Evolutionary conservation across 192 early-diverging fungal species (phyloP).

Genomic region (Anaeromyces robustus): DNA sequence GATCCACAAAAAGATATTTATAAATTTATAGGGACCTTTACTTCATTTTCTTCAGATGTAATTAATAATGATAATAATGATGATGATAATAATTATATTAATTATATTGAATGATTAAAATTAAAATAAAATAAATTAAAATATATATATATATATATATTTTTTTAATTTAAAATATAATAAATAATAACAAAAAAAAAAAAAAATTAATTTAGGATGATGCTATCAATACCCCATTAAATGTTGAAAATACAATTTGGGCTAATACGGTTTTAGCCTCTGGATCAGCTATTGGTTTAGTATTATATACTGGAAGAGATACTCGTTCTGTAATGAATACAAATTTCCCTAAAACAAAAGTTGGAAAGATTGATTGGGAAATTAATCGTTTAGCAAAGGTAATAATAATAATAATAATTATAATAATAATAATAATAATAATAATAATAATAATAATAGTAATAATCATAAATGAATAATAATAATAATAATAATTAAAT

Average conservation of each 20-base stretch:
- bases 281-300: conserved; percentile 67
- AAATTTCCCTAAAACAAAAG: conserved; percentile 75
- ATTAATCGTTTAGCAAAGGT: conserved; percentile 54
- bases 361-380: conserved; percentile 76
- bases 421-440: too few species aligned
- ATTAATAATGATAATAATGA: too few species aligned
- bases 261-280: conserved; percentile 89
- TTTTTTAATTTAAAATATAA: too few species aligned
- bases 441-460: too few species aligned
- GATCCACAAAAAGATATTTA: conserved; percentile 89
- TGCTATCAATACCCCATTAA: conserved; percentile 47
- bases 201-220: conserved; percentile 4
- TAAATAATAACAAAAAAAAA: too few species aligned
- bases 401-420: background rate
- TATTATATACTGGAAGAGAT: conserved; percentile 82
- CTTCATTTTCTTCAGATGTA: background rate
- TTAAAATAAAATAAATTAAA: too few species aligned
- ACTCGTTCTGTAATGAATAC: conserved; percentile 96
- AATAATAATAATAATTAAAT: too few species aligned
- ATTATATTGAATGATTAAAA: too few species aligned
- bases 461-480: too few species aligned
- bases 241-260: conserved; percentile 86
- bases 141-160: too few species aligned
- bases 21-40: conserved; percentile 66
- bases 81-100: too few species aligned